These are phyloP conservation scores for Agrocybe chaxingu DNA, from an alignment of 768 basidiomycete species.

Conservation along the genomic window DNA sequence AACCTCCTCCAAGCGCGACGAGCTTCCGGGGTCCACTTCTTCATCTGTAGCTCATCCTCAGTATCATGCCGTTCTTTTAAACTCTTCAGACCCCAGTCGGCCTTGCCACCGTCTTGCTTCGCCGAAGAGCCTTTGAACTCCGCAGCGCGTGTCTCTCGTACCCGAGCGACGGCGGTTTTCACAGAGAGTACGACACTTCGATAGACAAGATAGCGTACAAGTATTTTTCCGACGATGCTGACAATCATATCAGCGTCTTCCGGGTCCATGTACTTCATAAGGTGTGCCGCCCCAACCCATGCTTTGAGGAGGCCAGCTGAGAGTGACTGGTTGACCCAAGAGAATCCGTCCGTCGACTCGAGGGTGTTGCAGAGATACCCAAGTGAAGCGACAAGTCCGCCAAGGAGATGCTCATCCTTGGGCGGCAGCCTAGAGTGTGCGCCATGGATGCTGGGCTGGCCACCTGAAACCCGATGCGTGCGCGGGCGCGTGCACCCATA, in stretches of 20 bases:
- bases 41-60: not conserved
- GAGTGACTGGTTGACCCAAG: constrained; percentile 30
- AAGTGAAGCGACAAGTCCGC: constrained; percentile 24
- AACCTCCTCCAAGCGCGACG: constrained; percentile 24
- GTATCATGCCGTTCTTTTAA: constrained; percentile 13
- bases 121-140: not conserved
- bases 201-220: constrained; percentile 35
- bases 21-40: constrained; percentile 7
- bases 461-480: not conserved
- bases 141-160: constrained; percentile 2
- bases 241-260: constrained; percentile 28
- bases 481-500: not conserved
- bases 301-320: constrained; percentile 29
- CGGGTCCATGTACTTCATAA: constrained; percentile 21
- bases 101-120: constrained; percentile 14
- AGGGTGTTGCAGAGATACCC: constrained; percentile 31
- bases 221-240: constrained; percentile 21
- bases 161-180: constrained; percentile 22
- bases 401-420: constrained; percentile 14
- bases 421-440: not conserved
- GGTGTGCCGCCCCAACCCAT: constrained; percentile 23
- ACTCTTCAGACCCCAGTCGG: constrained; percentile 9
- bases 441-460: not conserved
- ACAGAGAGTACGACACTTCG: constrained; percentile 30
- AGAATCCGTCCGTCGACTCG: constrained; percentile 34